Evolutionary conservation across 2,329 filamentous ascomycete genomes (phyloP), one percentile per base, ranked within the genome.

Genomic region (Colletotrichum siamense): DNA sequence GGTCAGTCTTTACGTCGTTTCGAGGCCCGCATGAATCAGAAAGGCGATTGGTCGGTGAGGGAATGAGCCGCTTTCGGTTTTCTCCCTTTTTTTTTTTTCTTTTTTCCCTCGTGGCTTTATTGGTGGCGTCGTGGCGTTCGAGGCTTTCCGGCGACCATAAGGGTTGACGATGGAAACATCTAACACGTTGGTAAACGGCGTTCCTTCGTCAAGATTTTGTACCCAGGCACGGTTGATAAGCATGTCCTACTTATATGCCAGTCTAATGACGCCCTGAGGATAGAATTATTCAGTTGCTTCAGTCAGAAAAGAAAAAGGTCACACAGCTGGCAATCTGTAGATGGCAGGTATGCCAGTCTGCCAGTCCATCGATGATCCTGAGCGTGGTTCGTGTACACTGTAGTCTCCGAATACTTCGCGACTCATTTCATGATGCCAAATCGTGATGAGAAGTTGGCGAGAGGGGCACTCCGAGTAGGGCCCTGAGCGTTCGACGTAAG

Each of bases 361-460:
- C 39, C 39, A 57, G 22, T 34, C 30, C 55, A 59, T 8, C 22
- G 34, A 32, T 32, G 16, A 30, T 22, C 15, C 13, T 59, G n/a
- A 36, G 13, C 12, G 24, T 61, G 22, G 16, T 12, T 26, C 26
- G 15, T 9, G 22, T 34, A 16, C 5, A 9, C 16, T 36, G 26
- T 64, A 55, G 69, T 49, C 34, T 26, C 13, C 18, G 6, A 30
- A 12, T 24, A 16, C 30, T 34, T 63, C 10, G 26, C 12, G 36
- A 28, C 44, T 85, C 82, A 86, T 82, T 88, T 85, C 76, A 89
- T 90, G 86, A 94, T 92, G 65, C 93, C 94, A 81, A 95, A 95
- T 77, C 94, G 90, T 36, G 93, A 94, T n/a, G 94, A 94, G 80
- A 95, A 91, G 76, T 94, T 93, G 66, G 92, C 89, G 76, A 95